A percentile compares a stretch with the other conserved stretches of the same genome.
These are phyloP conservation scores for Botrytis squamosa DNA, from an alignment of 2,329 filamentous ascomycete species.

Conservation along the genomic window DNA sequence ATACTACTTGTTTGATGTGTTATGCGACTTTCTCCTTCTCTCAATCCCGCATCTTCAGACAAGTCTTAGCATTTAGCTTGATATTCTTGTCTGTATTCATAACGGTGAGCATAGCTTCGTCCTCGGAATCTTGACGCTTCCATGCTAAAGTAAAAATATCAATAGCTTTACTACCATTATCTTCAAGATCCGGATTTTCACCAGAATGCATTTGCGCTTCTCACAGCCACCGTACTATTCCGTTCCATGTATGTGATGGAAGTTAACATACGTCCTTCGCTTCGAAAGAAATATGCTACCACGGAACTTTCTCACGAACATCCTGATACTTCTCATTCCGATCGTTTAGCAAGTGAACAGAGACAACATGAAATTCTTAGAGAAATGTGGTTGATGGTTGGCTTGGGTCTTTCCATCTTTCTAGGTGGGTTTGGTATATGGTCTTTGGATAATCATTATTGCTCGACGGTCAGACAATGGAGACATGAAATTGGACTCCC, in stretches of 20 bases:
- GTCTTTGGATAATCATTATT: constrained; percentile 65
- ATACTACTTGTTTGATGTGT: constrained; percentile 68
- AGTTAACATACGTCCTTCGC: constrained; percentile 57
- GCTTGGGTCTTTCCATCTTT: constrained; percentile 59
- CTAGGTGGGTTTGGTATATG: constrained; percentile 66
- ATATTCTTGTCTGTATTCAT: constrained; percentile 57
- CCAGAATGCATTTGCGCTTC: constrained; percentile 63
- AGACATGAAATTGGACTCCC: constrained; percentile 63
- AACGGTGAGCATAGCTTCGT: constrained; percentile 42
- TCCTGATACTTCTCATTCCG: constrained; percentile 48
- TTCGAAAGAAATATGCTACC: constrained; percentile 41
- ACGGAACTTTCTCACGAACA: constrained; percentile 40
- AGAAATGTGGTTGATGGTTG: constrained; percentile 69
- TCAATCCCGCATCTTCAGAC: constrained; percentile 46
- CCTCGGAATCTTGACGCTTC: neutral
- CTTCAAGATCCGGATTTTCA: constrained; percentile 71
- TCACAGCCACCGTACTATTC: constrained; percentile 63
- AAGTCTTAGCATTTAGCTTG: constrained; percentile 52
- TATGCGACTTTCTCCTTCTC: constrained; percentile 68
- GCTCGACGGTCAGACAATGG: constrained; percentile 48
- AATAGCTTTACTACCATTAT: constrained; percentile 65
- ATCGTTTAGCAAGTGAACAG: constrained; percentile 49
- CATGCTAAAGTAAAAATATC: constrained; percentile 3
- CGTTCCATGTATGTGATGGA: constrained; percentile 66
- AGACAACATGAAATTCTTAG: constrained; percentile 58